Conservation (phyloP, 805 yeast genomes). For the Peterozyma xylosa region DNA sequence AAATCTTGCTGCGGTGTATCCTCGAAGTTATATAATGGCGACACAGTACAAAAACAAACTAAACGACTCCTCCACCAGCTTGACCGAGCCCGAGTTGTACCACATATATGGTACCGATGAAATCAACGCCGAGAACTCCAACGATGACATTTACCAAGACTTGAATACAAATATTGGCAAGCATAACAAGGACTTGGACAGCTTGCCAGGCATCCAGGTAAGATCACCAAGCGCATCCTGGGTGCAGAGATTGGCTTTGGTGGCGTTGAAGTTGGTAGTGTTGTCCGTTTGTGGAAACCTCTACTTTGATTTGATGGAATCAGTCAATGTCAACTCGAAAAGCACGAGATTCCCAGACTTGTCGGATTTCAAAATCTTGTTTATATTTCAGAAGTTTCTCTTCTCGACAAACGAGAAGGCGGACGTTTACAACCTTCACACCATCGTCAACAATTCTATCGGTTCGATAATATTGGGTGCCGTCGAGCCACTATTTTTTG, state of each 20-base stretch:
- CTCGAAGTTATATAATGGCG: too few species aligned
- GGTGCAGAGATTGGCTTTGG: conserved; percentile 4
- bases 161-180: conserved; percentile 26
- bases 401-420: conserved; percentile 29
- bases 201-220: not conserved
- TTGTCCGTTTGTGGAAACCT: conserved; percentile 40
- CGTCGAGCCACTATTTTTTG: conserved; percentile 34
- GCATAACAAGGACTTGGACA: conserved; percentile 15
- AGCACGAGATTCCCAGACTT: conserved; percentile 18
- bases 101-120: conserved; percentile 40
- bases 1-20: too few species aligned
- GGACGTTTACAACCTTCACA: conserved; percentile 13
- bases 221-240: conserved; percentile 6
- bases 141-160: conserved; percentile 20
- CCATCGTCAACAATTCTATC: conserved; percentile 23
- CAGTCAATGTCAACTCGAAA: conserved; percentile 30
- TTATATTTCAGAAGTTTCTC: conserved; percentile 25
- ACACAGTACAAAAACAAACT: too few species aligned
- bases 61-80: conserved; percentile 30
- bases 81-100: conserved; percentile 44
- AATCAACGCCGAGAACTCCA: conserved; percentile 18
- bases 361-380: conserved; percentile 14
- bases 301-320: conserved; percentile 44
- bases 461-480: conserved; percentile 58
- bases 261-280: conserved; percentile 8